Evolutionary conservation across 1,284 basidiomycete genomes (phyloP), one percentile per base, ranked within the genome.

Genomic region (Austroboletus rostrupii): DNA sequence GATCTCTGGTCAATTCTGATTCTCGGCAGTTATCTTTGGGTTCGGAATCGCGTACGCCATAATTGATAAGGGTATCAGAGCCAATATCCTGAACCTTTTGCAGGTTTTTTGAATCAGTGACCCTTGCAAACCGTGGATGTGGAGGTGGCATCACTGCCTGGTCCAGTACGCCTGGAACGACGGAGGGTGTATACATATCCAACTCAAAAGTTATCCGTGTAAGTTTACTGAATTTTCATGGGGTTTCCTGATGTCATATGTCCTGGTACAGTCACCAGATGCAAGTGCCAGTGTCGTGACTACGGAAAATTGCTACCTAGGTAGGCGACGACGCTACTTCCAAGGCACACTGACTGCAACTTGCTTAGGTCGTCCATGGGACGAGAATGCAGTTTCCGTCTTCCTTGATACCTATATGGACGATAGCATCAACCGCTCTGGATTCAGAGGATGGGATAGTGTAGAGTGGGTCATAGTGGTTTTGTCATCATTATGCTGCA

Each of bases 141-240:
- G 81, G 82, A 1, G 84, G 83, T 6, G 81, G 79, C 3, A 73
- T 83, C 12, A 73, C 73, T 17, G 82, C 81, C 0, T 85, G 82
- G 82, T 75, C 74, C 49, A 82, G 82, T 2, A 76, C 74, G 13
- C 2, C 28, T 16, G 53, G 39, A 19, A 31, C 49, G 11, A 72
- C 70, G 1, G 78, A 79, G 47, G 83, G 83, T 2, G 81, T 77
- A 7, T 86, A 85, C 59, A 78, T 86, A 35, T 60, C 73, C 2
- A 65, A 81, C 55, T 83, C 82, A 0, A 69, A 57, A 1, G 79
- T 86, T 53, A 79, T 83, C n/a, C 72, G 79, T 16, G 82, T 78
- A 61, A 50, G 74, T 53, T 77, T 26, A 77, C 74, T 3, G 3
- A 79, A 77, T 35, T 35, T 2, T 54, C 71, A 75, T 6, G 75